These are phyloP conservation scores for Zygosaccharomyces lentus DNA, from an alignment of 805 yeast species.

Conservation along the genomic window DNA sequence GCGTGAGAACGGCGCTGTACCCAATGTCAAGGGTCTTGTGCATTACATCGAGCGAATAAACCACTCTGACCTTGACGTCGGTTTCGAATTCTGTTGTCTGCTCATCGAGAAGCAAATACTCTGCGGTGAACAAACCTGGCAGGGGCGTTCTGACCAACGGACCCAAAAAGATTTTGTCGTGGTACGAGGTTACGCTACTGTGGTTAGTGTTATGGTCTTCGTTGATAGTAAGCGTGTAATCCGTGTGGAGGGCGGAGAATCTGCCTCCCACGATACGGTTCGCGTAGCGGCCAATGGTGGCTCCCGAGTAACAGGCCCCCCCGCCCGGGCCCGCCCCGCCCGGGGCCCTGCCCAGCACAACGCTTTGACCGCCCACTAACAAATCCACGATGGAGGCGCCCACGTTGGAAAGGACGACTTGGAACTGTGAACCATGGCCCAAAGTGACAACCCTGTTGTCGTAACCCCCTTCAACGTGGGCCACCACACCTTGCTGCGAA, in stretches of 20 bases:
- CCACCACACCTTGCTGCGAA: slow-evolving; percentile 27
- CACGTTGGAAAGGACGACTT: slow-evolving; percentile 43
- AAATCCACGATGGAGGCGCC: slow-evolving; percentile 50
- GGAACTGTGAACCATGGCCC: slow-evolving; percentile 33
- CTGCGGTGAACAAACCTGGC: slow-evolving; percentile 32
- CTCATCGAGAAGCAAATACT: slow-evolving; percentile 42
- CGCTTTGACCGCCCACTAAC: slow-evolving; percentile 37
- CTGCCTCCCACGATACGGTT: slow-evolving; percentile 50
- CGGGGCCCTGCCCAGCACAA: no score
- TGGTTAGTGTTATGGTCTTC: slow-evolving; percentile 46
- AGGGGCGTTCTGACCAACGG: slow-evolving; percentile 42
- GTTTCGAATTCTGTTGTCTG: slow-evolving; percentile 61
- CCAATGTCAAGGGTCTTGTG: slow-evolving; percentile 43
- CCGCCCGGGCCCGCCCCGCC: slow-evolving; percentile 13
- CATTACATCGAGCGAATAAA: slow-evolving; percentile 40
- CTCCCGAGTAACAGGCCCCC: slow-evolving; percentile 43
- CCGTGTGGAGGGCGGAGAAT: slow-evolving; percentile 37
- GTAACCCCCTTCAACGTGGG: slow-evolving; percentile 21
- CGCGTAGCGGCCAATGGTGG: slow-evolving; percentile 63
- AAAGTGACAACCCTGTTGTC: slow-evolving; percentile 30
- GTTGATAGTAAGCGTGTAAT: slow-evolving; percentile 42
- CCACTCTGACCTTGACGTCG: slow-evolving; percentile 43
- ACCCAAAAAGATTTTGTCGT: slow-evolving; percentile 48
- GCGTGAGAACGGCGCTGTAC: slow-evolving; percentile 35
- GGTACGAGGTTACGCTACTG: slow-evolving; percentile 52